Evolutionary conservation across 169 alveolate genomes (phyloP).

Genomic region (Plasmodium gonderi): DNA sequence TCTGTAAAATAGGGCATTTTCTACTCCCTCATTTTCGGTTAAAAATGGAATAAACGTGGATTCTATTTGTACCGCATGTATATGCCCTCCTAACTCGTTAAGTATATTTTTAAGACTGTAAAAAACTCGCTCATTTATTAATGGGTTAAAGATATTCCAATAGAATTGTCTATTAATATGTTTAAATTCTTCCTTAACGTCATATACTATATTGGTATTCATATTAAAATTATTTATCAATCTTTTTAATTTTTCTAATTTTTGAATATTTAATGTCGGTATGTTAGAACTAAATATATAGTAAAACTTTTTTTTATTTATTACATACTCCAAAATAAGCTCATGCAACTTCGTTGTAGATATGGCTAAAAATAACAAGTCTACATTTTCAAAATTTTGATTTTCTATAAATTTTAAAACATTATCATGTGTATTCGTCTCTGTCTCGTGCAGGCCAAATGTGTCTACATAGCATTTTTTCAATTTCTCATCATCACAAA

Average conservation of each 20-base stretch:
- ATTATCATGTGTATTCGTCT: slow-evolving; percentile 26
- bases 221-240: slow-evolving; percentile 43
- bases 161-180: slow-evolving; percentile 50
- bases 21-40: slow-evolving; percentile 36
- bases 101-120: slow-evolving; percentile 20
- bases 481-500: slow-evolving; percentile 42
- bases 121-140: slow-evolving; percentile 55
- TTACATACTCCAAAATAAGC: slow-evolving; percentile 28
- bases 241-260: neutral
- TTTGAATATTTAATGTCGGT: slow-evolving; percentile 34
- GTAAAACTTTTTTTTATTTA: slow-evolving; percentile 38
- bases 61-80: slow-evolving; percentile 47
- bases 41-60: slow-evolving; percentile 60
- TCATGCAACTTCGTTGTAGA: slow-evolving; percentile 43
- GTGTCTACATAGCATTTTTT: slow-evolving; percentile 28
- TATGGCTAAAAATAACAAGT: slow-evolving; percentile 59
- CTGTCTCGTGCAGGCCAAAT: slow-evolving; percentile 16
- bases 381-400: slow-evolving; percentile 8
- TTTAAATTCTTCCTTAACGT: slow-evolving; percentile 51
- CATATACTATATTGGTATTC: slow-evolving; percentile 23
- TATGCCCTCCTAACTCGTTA: slow-evolving; percentile 54
- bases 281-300: slow-evolving; percentile 42
- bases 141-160: slow-evolving; percentile 63
- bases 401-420: slow-evolving; percentile 24
- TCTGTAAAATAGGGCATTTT: slow-evolving; percentile 38